These are phyloP conservation scores for Rhynchospora tenuis DNA, from an alignment of 176 grass and related monocot genomes.

Conservation along the genomic window DNA sequence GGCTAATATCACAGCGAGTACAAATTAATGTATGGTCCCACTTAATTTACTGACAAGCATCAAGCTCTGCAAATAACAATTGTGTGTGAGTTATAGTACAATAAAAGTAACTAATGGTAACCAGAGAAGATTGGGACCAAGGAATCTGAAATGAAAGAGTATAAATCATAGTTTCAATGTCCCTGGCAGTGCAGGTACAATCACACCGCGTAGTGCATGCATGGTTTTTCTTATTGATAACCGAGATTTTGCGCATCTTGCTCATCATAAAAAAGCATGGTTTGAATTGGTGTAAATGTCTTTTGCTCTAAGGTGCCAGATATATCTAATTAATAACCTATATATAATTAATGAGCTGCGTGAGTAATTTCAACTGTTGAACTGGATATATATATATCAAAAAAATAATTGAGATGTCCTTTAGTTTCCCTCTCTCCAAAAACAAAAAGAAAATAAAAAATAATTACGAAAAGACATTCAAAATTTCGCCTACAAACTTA, in stretches of 20 bases:
- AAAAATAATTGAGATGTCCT: no score
- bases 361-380: no score
- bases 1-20: not conserved
- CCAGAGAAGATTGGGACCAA: not conserved
- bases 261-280: not conserved
- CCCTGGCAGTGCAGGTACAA: not conserved
- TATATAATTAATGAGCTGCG: no score
- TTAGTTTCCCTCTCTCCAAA: no score
- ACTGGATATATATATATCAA: no score
- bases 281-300: not conserved
- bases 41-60: not conserved
- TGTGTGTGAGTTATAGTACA: conserved; percentile 7
- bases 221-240: not conserved
- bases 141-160: not conserved
- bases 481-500: no score
- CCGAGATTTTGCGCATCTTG: no score
- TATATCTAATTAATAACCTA: no score
- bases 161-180: conserved; percentile 6
- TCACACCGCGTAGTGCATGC: not conserved
- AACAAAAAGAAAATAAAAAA: no score
- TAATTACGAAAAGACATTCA: no score
- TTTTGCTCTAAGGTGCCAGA: not conserved
- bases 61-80: not conserved
- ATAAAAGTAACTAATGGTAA: not conserved
- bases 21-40: not conserved